Conservation (phyloP, 2,329 filamentous ascomycete genomes). For the Aureobasidium melanogenum region DNA sequence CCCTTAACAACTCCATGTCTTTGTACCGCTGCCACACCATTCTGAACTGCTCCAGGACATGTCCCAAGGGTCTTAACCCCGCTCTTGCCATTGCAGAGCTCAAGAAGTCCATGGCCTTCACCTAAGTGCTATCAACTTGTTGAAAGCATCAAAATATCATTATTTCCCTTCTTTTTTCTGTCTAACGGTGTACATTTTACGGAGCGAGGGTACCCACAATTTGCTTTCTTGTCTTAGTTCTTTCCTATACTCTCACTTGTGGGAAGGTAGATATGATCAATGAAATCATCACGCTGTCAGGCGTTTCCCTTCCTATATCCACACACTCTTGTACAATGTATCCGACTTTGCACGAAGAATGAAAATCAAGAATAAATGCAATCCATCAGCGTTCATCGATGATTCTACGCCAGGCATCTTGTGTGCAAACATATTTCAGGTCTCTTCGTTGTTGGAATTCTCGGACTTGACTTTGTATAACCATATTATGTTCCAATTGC, state of each 20-base stretch:
- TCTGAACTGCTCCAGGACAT: constrained; percentile 95
- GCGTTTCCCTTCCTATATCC: background rate
- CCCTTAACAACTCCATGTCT: constrained; percentile 97
- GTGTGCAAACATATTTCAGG: no score
- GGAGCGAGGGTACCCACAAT: constrained; percentile 3
- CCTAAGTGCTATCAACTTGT: constrained; percentile 14
- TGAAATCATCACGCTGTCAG: background rate
- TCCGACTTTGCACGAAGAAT: background rate
- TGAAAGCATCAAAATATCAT: background rate
- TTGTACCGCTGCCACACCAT: constrained; percentile 99
- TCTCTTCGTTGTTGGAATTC: no score
- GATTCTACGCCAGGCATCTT: no score
- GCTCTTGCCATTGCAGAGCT: constrained; percentile 93
- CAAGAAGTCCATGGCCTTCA: constrained; percentile 85
- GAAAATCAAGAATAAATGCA: background rate
- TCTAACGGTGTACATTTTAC: background rate
- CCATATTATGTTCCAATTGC: no score
- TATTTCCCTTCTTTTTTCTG: background rate
- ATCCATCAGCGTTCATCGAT: background rate
- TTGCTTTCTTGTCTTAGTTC: constrained; percentile 2
- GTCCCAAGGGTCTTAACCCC: constrained; percentile 96
- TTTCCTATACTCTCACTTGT: background rate
- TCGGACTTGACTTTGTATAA: no score
- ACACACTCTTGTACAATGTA: background rate
- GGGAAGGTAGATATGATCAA: background rate